Evolutionary conservation across 106 monocot genomes (phyloP), one percentile per base, ranked within the genome.

Genomic region (Agapanthus africanus): DNA sequence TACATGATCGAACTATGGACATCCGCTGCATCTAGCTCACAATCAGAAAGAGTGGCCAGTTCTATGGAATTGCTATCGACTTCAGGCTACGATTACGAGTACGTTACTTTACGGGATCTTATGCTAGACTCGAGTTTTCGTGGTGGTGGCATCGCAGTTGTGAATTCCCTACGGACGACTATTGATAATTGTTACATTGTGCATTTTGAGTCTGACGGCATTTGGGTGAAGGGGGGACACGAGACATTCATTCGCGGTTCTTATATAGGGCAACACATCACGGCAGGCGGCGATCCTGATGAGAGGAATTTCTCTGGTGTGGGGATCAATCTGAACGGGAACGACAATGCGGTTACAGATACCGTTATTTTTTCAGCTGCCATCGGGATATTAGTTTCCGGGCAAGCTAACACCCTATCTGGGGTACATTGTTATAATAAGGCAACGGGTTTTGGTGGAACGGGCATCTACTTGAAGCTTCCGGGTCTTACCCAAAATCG

Each of bases 381-480:
- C 16, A 47, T 44, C 30, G 83, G 87, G 2, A 33, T 87, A 13
- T 31, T 87, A 18, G 23, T 87, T 33, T 21, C 59, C 19, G 87
- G 83, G 10, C 83, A 80, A 63, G 87, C 87, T 4, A 87, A 87
- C 70, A 75, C 71, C 4, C n/a, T 83, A 15, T 77, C 74, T 30
- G 77, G 77, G 4, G 83, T 87, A 14, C 83, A 87, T 18, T 87
- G 87, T 64, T 87, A 87, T 56, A 87, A 87, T 64, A 87, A 87
- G 74, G 83, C 87, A 21, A 77, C 83, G 0, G 30, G 3, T 9
- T 80, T 47, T 4, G 87, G 87, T 8, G 87, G 87, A 10, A 51
- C 70, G 2, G 87, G 87, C 6, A 80, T 87, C 15, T 71, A 71
- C 37, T 47, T 80, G n/a, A 83, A 71, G 42, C 6, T 72, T 11